Base-by-base conservation (phyloP, 1,284 basidiomycete species). In the Ceratobasidium theobromae region DNA sequence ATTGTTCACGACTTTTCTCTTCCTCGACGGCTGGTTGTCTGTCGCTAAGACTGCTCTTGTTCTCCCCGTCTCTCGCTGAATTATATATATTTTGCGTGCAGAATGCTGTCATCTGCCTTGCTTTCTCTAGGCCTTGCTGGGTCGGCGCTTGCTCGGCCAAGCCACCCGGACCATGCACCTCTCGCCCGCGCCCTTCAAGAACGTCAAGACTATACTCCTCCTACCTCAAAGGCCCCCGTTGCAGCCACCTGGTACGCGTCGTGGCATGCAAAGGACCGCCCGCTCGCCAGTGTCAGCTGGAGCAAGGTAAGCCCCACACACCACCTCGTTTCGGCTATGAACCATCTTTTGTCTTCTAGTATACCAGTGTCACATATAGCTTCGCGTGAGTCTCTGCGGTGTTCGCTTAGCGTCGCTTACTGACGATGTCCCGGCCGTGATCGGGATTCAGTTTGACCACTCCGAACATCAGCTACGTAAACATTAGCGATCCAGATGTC, bases 201-300 rank as follows among this genome's bases (percentile, higher is more conserved):
- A 18, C 45, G 32, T 21, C 49, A 38, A 21, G 28, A n/a, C 14
- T 3, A n/a, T 14, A 18, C 11, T 14, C 35, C 41, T 33, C 14
- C 40, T 3, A 25, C 35, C 16, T 18, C 32, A 11, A 54, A 49
- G 27, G 53, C 18, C 33, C 54, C 54, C 14, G 54, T 67, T 2
- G 51, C 58, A 41, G 48, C 66, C 8, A 48, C 48, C 21, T 67
- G 57, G 55, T 68, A 38, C 28, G 62, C 62, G 21, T 64, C 62
- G 6, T 68, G 67, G 67, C 67, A 68, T 40, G 65, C 53, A 0
- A 3, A 43, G 4, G 62, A 68, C 38, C 66, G 49, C 21, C 52
- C 67, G 4, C 60, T 60, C 18, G 33, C 51, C 4, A 49, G 66
- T 21, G 35, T 68, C 33, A 55, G 62, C 43, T 68, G 67, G 67